phyloP scores from a whole-genome alignment of 768 basidiomycete genomes.

The Mycena rosella region DNA sequence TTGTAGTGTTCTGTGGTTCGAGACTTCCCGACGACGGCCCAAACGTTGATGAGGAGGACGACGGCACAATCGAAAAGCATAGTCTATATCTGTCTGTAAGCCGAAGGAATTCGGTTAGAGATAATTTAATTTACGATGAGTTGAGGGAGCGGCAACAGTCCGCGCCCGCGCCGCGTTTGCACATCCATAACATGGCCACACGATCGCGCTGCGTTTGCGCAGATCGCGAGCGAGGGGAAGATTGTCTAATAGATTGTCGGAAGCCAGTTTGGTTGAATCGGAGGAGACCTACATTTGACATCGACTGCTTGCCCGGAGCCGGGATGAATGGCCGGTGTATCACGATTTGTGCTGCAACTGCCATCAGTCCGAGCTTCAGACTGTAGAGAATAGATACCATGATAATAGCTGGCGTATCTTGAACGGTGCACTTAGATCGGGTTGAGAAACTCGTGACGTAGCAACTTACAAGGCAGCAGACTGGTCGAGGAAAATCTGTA shows the following conservation, averaged over 20 bases:
- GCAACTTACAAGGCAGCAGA: constrained; percentile 26
- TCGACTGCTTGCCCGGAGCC: too few species aligned
- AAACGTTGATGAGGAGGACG: neutral
- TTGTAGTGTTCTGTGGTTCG: constrained; percentile 41
- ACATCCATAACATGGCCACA: constrained; percentile 61
- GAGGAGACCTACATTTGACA: too few species aligned
- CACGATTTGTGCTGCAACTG: constrained; percentile 23
- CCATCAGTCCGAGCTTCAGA: neutral
- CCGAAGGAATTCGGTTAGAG: too few species aligned
- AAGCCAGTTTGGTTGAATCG: too few species aligned
- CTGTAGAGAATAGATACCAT: constrained; percentile 9
- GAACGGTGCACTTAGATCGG: neutral
- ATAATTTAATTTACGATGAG: neutral
- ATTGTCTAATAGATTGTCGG: constrained; percentile 59
- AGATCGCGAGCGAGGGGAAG: constrained; percentile 6
- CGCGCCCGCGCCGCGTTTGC: constrained; percentile 46
- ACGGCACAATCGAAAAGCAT: constrained; percentile 49
- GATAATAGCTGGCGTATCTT: constrained; percentile 32
- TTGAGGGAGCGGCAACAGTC: neutral
- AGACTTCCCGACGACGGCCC: neutral
- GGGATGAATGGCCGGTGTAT: too few species aligned
- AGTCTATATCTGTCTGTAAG: constrained; percentile 22
- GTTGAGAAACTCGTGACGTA: neutral
- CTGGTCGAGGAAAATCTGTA: constrained; percentile 30
- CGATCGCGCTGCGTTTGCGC: constrained; percentile 36